Conservation (phyloP, 306 rosid species). For the Vachellia pachyceras region DNA sequence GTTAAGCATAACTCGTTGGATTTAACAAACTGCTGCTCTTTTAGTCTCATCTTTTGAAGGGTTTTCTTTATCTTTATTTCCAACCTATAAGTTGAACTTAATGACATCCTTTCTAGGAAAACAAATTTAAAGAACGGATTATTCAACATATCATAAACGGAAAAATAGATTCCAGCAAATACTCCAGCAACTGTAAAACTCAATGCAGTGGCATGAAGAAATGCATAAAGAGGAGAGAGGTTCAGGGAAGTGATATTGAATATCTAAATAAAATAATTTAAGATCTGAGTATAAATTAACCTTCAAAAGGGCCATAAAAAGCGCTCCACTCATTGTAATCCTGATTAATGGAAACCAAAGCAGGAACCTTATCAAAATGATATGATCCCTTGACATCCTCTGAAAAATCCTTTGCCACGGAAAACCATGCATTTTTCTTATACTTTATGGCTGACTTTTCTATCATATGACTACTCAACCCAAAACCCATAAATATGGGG, state of each 20-base stretch:
- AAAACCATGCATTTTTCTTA: conserved; percentile 94
- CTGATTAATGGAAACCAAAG: conserved; percentile 78
- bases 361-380: conserved; percentile 92
- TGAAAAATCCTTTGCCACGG: conserved; percentile 89
- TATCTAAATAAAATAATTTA: conserved; percentile 31
- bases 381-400: conserved; percentile 78
- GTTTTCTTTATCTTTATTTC: neutral
- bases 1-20: neutral
- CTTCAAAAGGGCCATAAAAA: conserved; percentile 96
- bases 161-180: conserved; percentile 19
- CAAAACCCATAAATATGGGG: conserved; percentile 87
- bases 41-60: neutral
- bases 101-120: neutral
- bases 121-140: neutral
- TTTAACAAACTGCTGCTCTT: neutral
- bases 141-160: conserved; percentile 21
- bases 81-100: neutral
- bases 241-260: conserved; percentile 13
- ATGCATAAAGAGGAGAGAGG: conserved; percentile 5
- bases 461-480: conserved; percentile 62
- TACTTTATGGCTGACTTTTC: conserved; percentile 65
- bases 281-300: conserved; percentile 50
- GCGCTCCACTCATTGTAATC: conserved; percentile 65
- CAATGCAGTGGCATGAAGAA: conserved; percentile 16
- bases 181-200: conserved; percentile 4